Conservation (phyloP, 2,329 filamentous ascomycete species). For the Fusarium redolens region DNA sequence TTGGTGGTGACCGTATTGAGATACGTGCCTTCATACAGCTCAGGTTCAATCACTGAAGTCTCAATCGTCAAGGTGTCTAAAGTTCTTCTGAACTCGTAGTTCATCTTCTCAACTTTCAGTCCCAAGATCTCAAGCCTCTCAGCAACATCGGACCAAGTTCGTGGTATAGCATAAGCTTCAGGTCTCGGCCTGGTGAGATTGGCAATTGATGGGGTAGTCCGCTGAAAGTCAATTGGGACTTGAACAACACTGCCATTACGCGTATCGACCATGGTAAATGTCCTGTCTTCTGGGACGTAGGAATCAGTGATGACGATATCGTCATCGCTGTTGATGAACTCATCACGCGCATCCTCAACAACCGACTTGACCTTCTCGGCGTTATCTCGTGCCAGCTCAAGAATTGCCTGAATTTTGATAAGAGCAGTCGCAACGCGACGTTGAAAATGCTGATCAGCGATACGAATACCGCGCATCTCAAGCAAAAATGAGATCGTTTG, state of each 20-base stretch:
- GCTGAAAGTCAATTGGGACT: conserved; percentile 6
- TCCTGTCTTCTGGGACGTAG: not conserved
- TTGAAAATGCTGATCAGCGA: conserved; percentile 18
- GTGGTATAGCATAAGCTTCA: conserved; percentile 14
- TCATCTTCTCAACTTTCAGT: conserved; percentile 1
- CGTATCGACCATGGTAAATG: conserved; percentile 9
- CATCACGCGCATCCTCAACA: conserved; percentile 1
- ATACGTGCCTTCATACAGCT: conserved; percentile 12
- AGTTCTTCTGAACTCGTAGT: not conserved
- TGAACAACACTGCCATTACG: conserved; percentile 4
- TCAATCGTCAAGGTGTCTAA: not conserved
- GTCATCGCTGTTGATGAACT: conserved; percentile 14
- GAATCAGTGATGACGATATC: conserved; percentile 11
- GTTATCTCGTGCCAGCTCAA: conserved; percentile 9
- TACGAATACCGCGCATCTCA: conserved; percentile 15
- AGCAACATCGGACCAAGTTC: not conserved
- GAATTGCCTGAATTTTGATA: conserved; percentile 9
- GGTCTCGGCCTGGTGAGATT: conserved; percentile 10
- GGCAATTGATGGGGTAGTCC: conserved; percentile 5
- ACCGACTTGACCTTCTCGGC: not conserved
- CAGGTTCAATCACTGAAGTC: not conserved
- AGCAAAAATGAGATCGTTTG: conserved; percentile 9
- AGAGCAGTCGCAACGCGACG: conserved; percentile 12
- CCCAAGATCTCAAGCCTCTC: not conserved
- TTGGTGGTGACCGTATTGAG: conserved; percentile 19